Percentiles rank a stretch among this genome's conserved stretches.
Conservation (phyloP, 2,329 filamentous ascomycete genomes). For the Purpureocillium lavendulum region DNA sequence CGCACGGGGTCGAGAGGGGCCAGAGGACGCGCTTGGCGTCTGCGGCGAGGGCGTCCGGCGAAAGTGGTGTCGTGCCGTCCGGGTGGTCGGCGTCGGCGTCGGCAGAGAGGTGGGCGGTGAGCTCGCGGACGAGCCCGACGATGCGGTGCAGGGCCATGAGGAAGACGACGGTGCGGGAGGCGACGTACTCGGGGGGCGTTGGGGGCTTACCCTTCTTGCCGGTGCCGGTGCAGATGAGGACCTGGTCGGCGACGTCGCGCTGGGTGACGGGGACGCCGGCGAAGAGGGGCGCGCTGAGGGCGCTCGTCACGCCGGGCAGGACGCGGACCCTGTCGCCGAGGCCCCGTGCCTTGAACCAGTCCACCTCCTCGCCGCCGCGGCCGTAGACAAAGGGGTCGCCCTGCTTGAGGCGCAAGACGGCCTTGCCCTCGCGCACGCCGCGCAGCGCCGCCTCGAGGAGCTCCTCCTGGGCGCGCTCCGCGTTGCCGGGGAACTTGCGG, state of each 20-base stretch:
- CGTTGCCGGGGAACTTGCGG: conserved; percentile 95
- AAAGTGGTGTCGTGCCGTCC: neutral
- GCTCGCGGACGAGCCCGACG: conserved; percentile 59
- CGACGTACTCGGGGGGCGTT: conserved; percentile 69
- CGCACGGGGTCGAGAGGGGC: conserved; percentile 75
- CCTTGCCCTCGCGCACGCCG: conserved; percentile 57
- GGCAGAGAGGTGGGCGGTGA: conserved; percentile 41
- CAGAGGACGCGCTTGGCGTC: conserved; percentile 40
- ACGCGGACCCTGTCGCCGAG: conserved; percentile 58
- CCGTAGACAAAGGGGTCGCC: conserved; percentile 97
- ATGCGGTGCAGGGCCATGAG: conserved; percentile 92
- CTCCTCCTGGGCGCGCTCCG: conserved; percentile 86
- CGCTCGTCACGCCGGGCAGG: conserved; percentile 83
- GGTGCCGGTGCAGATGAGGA: conserved; percentile 93
- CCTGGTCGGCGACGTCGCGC: conserved; percentile 81
- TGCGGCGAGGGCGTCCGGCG: neutral
- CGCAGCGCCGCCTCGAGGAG: conserved; percentile 70
- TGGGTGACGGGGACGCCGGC: conserved; percentile 84
- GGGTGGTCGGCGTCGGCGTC: conserved; percentile 8
- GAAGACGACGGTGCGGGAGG: conserved; percentile 78
- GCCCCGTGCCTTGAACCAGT: conserved; percentile 69
- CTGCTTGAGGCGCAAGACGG: conserved; percentile 86
- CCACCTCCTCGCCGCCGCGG: conserved; percentile 84
- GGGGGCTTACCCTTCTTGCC: conserved; percentile 82
- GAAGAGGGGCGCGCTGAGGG: conserved; percentile 80